Evolutionary conservation across 2,329 filamentous ascomycete genomes (phyloP), one percentile per base, ranked within the genome.

Genomic region (Fusarium subtropicale): DNA sequence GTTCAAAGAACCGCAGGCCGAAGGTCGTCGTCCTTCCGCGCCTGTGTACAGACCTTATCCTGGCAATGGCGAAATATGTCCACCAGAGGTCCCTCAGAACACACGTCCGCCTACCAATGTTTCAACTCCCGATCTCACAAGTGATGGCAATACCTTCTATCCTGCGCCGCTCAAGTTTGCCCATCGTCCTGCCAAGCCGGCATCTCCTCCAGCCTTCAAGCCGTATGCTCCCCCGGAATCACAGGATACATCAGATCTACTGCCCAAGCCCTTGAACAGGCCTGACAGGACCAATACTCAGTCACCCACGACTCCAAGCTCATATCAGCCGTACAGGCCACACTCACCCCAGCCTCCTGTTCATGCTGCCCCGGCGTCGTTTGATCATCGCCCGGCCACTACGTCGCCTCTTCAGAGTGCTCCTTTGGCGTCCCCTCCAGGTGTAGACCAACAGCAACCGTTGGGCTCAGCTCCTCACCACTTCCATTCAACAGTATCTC

Each of bases 301-400:
- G 33, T 71, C 72, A 24, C 71, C 71, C 7, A 68, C 64, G 16
- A 61, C 53, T 47, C 63, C 71, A 30, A 59, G 69, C 22, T 58
- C 76, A 31, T 79, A 78, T 47, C 71, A 73, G 38, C 78, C 76
- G 2, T 79, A 78, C 33, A 69, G 73, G 42, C 76, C 74, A 10
- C 62, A 70, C 20, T 70, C 72, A 16, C 59, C 69, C 41, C 67
- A 56, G 34, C 24, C 63, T 42, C 28, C 66, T 50, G 33, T 60
- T 31, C 31, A 63, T 26, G 26, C 52, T 50, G 39, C 31, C 9
- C 57, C 44, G 22, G 31, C 62, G 38, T 47, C 62, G 38, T 47
- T 53, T 9, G 54, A 50, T 34, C 38, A 34, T 34, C 44, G 56
- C n/a, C 60, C 70, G 24, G 45, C 52, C 28, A 46, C 64, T 24